Percentiles rank a stretch among this genome's conserved stretches.
Evolutionary conservation across 2,329 filamentous ascomycete genomes (phyloP).

Genomic region (Paraphoma sp.): DNA sequence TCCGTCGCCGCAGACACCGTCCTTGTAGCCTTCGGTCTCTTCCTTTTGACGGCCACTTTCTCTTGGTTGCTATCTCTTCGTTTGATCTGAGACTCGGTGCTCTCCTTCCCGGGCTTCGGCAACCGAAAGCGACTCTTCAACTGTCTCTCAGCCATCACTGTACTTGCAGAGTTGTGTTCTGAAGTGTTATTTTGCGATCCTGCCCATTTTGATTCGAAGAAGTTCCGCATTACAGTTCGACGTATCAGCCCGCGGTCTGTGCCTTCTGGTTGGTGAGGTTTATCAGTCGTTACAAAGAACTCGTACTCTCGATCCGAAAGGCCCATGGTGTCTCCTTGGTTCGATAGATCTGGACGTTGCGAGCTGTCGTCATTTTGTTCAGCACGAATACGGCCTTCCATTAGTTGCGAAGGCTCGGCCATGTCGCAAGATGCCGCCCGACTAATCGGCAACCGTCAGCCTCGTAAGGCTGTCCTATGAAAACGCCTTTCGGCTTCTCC

Average conservation of each 20-base stretch:
- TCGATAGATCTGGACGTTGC: not conserved
- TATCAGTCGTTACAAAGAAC: conserved; percentile 34
- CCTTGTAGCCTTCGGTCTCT: not conserved
- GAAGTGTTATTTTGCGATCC: conserved; percentile 8
- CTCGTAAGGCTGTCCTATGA: not conserved
- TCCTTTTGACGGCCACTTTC: not conserved
- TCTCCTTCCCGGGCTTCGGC: conserved; percentile 14
- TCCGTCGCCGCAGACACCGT: not conserved
- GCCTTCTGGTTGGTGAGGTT: conserved; percentile 29
- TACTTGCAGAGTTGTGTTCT: conserved; percentile 27
- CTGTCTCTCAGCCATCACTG: conserved; percentile 24
- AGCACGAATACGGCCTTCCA: not conserved
- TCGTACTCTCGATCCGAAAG: conserved; percentile 27
- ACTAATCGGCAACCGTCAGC: conserved; percentile 2
- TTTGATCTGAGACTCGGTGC: not conserved
- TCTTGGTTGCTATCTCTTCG: conserved; percentile 1
- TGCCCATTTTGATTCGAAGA: conserved; percentile 27
- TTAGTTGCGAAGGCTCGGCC: not conserved
- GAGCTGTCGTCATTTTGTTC: not conserved
- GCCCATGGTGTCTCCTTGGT: not conserved
- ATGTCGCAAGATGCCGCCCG: not conserved
- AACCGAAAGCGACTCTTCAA: conserved; percentile 32
- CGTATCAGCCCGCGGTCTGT: conserved; percentile 28
- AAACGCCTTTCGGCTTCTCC: not conserved
- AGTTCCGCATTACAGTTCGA: conserved; percentile 36